Evolutionary conservation across 106 monocot species (phyloP).

Genomic region (Platanthera guangdongensis): DNA sequence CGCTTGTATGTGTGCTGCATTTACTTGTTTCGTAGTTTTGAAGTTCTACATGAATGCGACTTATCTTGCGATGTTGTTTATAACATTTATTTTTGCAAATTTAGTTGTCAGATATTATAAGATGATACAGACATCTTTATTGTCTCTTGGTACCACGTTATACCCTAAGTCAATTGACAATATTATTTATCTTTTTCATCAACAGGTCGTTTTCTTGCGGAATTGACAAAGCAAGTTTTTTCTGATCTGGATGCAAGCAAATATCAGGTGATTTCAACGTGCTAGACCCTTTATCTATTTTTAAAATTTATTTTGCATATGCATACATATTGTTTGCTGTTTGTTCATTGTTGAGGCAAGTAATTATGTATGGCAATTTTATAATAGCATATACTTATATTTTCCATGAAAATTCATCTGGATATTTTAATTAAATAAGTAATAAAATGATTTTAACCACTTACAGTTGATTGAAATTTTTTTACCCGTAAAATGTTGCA

Average conservation of each 20-base stretch:
- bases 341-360: background rate
- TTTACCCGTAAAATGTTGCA: too few species aligned
- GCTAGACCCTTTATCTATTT: background rate
- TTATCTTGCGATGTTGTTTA: too few species aligned
- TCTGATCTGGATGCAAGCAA: conserved; percentile 89
- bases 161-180: background rate
- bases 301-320: background rate
- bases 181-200: conserved; percentile 2
- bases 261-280: conserved; percentile 61
- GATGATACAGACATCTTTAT: too few species aligned
- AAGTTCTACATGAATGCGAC: too few species aligned
- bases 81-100: too few species aligned
- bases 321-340: background rate
- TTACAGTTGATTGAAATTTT: background rate
- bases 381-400: background rate
- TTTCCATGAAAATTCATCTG: background rate
- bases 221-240: conserved; percentile 94
- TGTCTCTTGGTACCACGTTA: too few species aligned
- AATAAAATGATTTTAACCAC: background rate
- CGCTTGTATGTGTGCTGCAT: too few species aligned
- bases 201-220: conserved; percentile 90
- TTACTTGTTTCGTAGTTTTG: too few species aligned
- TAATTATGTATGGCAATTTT: background rate
- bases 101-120: too few species aligned
- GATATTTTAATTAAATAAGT: background rate